Base-by-base conservation (phyloP, 805 yeast genomes). In the Nakazawaea holstii region DNA sequence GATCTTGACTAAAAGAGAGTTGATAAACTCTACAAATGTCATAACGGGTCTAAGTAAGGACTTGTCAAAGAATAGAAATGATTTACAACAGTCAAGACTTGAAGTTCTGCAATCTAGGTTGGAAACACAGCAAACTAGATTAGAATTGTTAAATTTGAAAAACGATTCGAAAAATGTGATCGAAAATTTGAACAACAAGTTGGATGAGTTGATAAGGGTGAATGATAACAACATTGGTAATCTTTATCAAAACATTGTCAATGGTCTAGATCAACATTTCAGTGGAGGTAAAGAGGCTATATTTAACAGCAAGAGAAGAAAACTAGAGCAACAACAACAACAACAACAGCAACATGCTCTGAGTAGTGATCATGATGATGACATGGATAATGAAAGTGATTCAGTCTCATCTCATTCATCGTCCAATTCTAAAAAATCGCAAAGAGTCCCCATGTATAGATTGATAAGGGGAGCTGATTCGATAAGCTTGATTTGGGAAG, bases 401-500 rank as follows among this genome's bases (percentile, higher is more conserved):
- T 26, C 45, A 26, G 32, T 33, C 15, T 33, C 36, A 6, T 33
- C 36, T 14, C 27, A 24, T 13, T 20, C 11, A 14, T 28, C 49
- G 31, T 11, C 29, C 3, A 29, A 36, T 24, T 13, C 36, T 20
- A 38, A 36, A 29, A 36, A 31, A 37, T 11, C 17, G 27, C 46
- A 41, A 42, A 24, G 43, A 27, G 46, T 35, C n/a, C 50, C 50
- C 5, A 47, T 42, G 50, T 47, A 47, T 24, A 29, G 46, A 11
- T 33, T 47, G 15, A 38, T 47, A 32, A 20, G 50, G 15, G 46
- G 46, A 4, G 38, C 46, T n/a, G 67, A 65, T 17, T 60, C 76
- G 2, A 74, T 77, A 1, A 56, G 62, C 30, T 82, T 77, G 50
- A 72, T 79, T 15, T 79, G 84, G 84, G 67, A 70, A 51, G 84